Evolutionary conservation across 179 eudicot genomes (phyloP), one percentile per base, ranked within the genome.

Genomic region (Spinacia oleracea): DNA sequence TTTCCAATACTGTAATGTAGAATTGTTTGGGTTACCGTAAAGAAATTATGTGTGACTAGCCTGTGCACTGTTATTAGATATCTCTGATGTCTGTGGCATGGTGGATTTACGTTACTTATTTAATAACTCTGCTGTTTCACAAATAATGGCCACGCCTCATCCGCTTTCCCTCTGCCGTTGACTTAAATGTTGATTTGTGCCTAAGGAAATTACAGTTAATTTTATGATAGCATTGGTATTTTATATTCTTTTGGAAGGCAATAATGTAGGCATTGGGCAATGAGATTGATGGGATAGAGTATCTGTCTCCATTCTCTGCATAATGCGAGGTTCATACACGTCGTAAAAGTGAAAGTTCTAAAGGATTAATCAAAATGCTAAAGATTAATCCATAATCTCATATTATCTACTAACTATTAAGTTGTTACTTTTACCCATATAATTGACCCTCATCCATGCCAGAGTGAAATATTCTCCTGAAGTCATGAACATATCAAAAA

Each of bases 401-500:
- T 20, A 6, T 20, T 55, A 53, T 21, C 62, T 56, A n/a, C n/a
- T 21, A n/a, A 12, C 10, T 56, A 23, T 11, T 2, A 27, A 9
- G 31, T 11, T 27, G 14, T 25, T 59, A 23, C 27, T 23, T 59
- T 34, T 25, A 25, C 4, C n/a, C 27, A 58, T 2, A 12, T 59
- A 25, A 4, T 14, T 31, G 11, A 5, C 32, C n/a, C 69, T 65
- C 42, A 15, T 65, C 69, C 60, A 16, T 73, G 76, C 27, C 34
- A 18, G 45, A 62, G 23, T 31, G 9, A 35, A 46, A 32, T 4
- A 50, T 29, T 29, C 64, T 53, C 63, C 59, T 56, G 42, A 56
- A 51, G 70, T 40, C 60, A 43, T 78, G 81, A 58, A 59, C 38
- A 11, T 34, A 58, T 45, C 5, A 46, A 58, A 20, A 9, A 38